Base-by-base conservation (phyloP, 2,329 filamentous ascomycete genomes). In the Cytospora paraplurivora region DNA sequence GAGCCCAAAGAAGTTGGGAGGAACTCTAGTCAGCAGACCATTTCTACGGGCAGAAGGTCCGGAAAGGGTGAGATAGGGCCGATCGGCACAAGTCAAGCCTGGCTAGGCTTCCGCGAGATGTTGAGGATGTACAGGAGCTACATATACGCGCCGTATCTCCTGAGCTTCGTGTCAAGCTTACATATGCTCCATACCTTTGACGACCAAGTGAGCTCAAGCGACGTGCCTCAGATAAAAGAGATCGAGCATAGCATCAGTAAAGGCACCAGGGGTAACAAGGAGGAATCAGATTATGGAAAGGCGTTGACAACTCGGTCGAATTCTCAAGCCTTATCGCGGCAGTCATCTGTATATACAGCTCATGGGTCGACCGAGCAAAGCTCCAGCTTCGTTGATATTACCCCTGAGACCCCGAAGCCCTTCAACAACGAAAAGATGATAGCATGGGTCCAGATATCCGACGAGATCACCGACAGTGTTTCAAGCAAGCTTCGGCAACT, bases 401-500 rank as follows among this genome's bases (percentile, higher is more conserved):
- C 59, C 1, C 51, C 59, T 1, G 59, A 41, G 33, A 61, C 59
- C 12, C 33, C 57, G 11, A 59, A 50, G 38, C 59, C 59, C 12
- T 41, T 38, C 34, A 59, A 44, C 60, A 56, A 38, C 51, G 63
- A 67, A 17, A 64, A 58, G 17, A 60, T 72, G 15, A 65, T 67
- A 3, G 50, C 62, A 11, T 68, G 65, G 34, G 67, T 69, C 13
- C 67, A 67, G 37, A 64, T 64, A 54, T 65, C 70, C 15, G 69
- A 68, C 54, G 64, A 68, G 44, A 66, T 71, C 6, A 54, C 69
- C 10, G 70, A 67, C 55, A 68, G 69, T 56, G 63, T 69, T 54
- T 66, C 69, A 11, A 67, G 68, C 53, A 69, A 70, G 56, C 61
- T 69, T 37, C 66, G 70, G n/a, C 70, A 70, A 52, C 68, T 69